Conservation (phyloP, 2,329 filamentous ascomycete genomes). For the Stagonosporopsis cucurbitacearum region DNA sequence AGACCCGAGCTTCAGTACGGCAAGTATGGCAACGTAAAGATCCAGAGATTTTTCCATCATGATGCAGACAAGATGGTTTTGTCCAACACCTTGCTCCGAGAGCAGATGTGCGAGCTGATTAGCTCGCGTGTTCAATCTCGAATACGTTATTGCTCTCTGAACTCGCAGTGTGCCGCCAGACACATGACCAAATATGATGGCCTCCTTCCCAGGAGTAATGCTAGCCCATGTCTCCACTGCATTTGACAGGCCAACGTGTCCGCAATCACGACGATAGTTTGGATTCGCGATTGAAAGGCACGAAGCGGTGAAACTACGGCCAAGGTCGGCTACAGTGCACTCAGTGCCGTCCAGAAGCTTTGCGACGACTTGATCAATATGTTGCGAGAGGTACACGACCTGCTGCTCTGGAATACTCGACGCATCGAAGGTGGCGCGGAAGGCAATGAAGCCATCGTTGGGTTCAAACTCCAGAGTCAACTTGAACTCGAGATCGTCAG, state of each 20-base stretch:
- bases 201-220: slow-evolving; percentile 60
- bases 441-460: slow-evolving; percentile 51
- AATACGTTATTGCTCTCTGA: slow-evolving; percentile 65
- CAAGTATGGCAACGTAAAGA: slow-evolving; percentile 77
- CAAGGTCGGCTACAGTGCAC: slow-evolving; percentile 37
- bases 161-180: slow-evolving; percentile 40
- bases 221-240: slow-evolving; percentile 63
- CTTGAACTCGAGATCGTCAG: slow-evolving; percentile 78
- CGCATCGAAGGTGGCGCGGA: slow-evolving; percentile 63
- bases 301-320: slow-evolving; percentile 27
- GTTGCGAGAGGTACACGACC: slow-evolving; percentile 62
- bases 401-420: slow-evolving; percentile 63
- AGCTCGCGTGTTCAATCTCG: slow-evolving; percentile 66
- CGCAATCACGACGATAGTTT: slow-evolving; percentile 30
- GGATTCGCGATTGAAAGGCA: slow-evolving; percentile 53
- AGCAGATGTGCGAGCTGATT: slow-evolving; percentile 70
- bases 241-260: slow-evolving; percentile 39
- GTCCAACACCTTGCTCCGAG: slow-evolving; percentile 52
- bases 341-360: slow-evolving; percentile 52
- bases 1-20: slow-evolving; percentile 74
- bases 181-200: slow-evolving; percentile 68
- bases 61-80: slow-evolving; percentile 71
- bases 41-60: slow-evolving; percentile 77
- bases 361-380: slow-evolving; percentile 64
- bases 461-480: slow-evolving; percentile 81